Conservation (phyloP, 1,284 basidiomycete species). For the Hypsizygus ulmarius region DNA sequence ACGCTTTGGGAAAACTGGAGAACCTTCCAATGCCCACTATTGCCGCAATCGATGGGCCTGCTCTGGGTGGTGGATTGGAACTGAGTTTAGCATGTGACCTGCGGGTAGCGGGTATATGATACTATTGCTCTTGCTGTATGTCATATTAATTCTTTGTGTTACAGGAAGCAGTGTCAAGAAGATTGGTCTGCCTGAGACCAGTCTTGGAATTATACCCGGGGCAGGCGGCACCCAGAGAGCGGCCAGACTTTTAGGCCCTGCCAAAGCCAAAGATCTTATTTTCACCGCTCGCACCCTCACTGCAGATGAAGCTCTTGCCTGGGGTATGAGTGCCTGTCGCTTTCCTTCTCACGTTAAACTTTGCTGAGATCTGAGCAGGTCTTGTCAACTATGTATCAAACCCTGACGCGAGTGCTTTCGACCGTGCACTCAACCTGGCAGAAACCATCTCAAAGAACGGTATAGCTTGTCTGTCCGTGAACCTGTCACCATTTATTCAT, state of each 20-base stretch:
- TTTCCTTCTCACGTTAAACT: not conserved
- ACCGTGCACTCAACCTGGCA: constrained; percentile 65
- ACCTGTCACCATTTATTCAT: not conserved
- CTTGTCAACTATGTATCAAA: constrained; percentile 78
- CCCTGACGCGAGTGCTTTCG: constrained; percentile 55
- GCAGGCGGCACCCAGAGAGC: constrained; percentile 93
- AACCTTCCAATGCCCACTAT: constrained; percentile 84
- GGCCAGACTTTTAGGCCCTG: constrained; percentile 76
- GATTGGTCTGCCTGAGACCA: constrained; percentile 82
- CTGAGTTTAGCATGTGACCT: constrained; percentile 86
- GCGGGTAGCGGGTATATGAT: constrained; percentile 69
- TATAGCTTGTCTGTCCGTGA: constrained; percentile 29
- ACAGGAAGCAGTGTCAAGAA: constrained; percentile 61
- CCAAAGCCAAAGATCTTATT: constrained; percentile 87
- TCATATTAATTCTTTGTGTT: constrained; percentile 12
- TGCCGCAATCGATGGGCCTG: constrained; percentile 90
- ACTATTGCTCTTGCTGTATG: constrained; percentile 2
- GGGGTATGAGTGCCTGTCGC: constrained; percentile 50
- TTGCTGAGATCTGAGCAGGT: constrained; percentile 41
- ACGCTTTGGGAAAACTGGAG: constrained; percentile 74
- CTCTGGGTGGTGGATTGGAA: constrained; percentile 90
- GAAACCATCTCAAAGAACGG: constrained; percentile 69
- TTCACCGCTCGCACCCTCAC: constrained; percentile 72
- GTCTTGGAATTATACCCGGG: constrained; percentile 91
- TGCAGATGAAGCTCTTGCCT: constrained; percentile 68